These are phyloP conservation scores for Lentinula lateritia DNA, from an alignment of 768 basidiomycete species.

Conservation along the genomic window DNA sequence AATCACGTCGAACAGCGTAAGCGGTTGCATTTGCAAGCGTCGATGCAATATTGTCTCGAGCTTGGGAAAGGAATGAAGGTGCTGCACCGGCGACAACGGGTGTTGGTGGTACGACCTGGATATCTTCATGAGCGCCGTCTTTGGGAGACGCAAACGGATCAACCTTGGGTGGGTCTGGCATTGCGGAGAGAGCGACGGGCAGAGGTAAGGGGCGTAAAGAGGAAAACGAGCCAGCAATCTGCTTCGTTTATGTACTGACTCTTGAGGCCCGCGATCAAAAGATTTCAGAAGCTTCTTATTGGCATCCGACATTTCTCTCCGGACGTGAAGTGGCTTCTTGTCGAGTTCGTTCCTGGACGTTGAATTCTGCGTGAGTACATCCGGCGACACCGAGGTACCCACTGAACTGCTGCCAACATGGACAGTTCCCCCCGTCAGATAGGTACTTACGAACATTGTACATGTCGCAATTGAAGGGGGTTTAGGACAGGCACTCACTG, in stretches of 20 bases:
- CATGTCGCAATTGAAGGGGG: not conserved
- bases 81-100: not conserved
- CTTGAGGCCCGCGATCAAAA: not conserved
- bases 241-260: not conserved
- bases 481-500: not conserved
- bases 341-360: not conserved
- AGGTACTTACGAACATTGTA: not conserved
- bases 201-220: not conserved
- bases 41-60: not conserved
- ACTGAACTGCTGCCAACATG: not conserved
- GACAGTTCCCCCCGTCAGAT: not conserved
- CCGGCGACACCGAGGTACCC: not conserved
- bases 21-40: conserved; percentile 4
- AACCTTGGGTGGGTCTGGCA: not conserved
- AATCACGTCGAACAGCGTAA: conserved; percentile 1
- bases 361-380: not conserved
- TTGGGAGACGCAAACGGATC: conserved; percentile 1
- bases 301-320: not conserved
- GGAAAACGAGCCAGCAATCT: not conserved
- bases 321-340: not conserved
- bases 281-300: not conserved
- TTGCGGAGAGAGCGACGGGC: not conserved
- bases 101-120: not conserved
- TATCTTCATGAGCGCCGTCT: not conserved
- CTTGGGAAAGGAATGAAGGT: not conserved